Evolutionary conservation across 768 basidiomycete genomes (phyloP).

Genomic region (Termitomyces titanicus): DNA sequence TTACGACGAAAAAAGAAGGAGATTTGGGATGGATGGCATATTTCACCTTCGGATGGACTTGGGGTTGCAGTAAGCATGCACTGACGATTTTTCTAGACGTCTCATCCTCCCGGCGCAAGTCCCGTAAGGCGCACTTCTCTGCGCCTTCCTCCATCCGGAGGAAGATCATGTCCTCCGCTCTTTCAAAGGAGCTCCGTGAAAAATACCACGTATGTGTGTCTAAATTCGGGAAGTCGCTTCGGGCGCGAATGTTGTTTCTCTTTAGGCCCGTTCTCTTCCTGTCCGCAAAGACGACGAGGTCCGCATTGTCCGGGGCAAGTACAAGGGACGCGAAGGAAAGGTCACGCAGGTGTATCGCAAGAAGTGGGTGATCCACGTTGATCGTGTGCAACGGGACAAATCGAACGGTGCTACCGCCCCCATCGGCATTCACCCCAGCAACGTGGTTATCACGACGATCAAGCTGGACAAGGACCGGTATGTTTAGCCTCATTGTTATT

Average conservation of each 20-base stretch:
- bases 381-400: conserved; percentile 97
- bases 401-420: conserved; percentile 92
- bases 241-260: neutral
- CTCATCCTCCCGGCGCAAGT: conserved; percentile 94
- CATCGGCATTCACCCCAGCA: conserved; percentile 95
- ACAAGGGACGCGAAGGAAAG: conserved; percentile 99
- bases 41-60: conserved; percentile 38
- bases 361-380: conserved; percentile 99
- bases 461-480: conserved; percentile 92
- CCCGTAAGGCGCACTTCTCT: conserved; percentile 96
- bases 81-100: conserved; percentile 55
- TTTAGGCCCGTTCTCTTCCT: conserved; percentile 84
- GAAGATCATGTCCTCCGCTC: conserved; percentile 96
- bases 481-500: conserved; percentile 13
- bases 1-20: conserved; percentile 22
- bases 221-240: neutral
- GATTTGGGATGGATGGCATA: conserved; percentile 53
- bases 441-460: conserved; percentile 89
- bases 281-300: conserved; percentile 99
- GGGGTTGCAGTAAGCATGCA: conserved; percentile 17
- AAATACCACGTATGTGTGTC: conserved; percentile 78
- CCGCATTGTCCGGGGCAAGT: conserved; percentile 92
- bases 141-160: conserved; percentile 94
- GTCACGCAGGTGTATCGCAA: conserved; percentile 97
- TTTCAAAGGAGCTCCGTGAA: conserved; percentile 90